Base-by-base conservation (phyloP, 2,329 filamentous ascomycete genomes). In the Phaeosphaeria sp. region DNA sequence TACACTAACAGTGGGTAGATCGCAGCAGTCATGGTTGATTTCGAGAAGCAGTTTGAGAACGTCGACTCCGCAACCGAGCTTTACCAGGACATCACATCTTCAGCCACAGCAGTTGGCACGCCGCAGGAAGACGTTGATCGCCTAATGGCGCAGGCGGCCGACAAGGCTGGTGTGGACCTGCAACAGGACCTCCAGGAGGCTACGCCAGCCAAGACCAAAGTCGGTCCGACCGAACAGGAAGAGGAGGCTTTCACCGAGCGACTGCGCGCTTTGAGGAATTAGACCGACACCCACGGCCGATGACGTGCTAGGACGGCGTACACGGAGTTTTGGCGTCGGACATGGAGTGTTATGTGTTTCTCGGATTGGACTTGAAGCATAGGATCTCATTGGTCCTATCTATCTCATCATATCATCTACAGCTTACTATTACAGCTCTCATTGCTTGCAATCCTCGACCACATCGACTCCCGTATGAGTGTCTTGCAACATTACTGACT, bases 111-210 rank as follows among this genome's bases (percentile, higher is more conserved):
- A 70, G 89, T 81, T 74, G 91, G 82, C 76, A 93, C 80, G 80
- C 91, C 81, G 78, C 86, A 96, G 74, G 92, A 96, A 67, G 92
- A 93, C 66, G 92, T 96, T 1, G 92, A 96, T 76, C 88, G 92
- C 65, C 80, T 96, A 61, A 90, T 96, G 79, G 89, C 87, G 63
- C 91, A 96, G 79, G 87, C 95, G 44, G 92, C 92, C 61, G 93
- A 96, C 76, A 92, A 96, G 77, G 92, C 91, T 9, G 93, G 93
- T 53, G 86, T 97, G 51, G 91, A 95, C 77, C 82, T 96, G 60
- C 87, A 87, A 65, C 86, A 90, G 74, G 91, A 95, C 78, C 87
- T 96, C 78, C 81, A 82, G 55, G 80, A 80, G 13, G 84, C 89
- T 7, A 80, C 85, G 15, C 81, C 85, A 0, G 81, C 84, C 18